phyloP scores from a whole-genome alignment of 768 basidiomycete genomes.

The Podaxis rugospora region DNA sequence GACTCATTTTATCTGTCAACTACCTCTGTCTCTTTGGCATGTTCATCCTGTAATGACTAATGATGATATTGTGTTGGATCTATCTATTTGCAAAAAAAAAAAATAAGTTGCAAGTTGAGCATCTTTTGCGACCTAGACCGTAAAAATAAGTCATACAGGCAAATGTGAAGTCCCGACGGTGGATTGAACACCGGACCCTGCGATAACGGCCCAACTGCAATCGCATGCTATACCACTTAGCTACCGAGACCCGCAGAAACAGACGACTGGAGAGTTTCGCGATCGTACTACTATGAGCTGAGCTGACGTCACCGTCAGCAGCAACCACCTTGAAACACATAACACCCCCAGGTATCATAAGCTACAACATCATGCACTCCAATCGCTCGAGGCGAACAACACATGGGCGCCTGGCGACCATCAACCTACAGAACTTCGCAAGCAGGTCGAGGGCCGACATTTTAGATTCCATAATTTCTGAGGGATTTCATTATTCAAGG shows the following conservation, averaged over 20 bases:
- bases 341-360: not conserved
- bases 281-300: not conserved
- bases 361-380: not conserved
- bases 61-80: not conserved
- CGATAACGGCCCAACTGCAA: conserved; percentile 13
- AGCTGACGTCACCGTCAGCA: too few relatives aligned
- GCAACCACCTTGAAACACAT: not conserved
- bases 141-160: not conserved
- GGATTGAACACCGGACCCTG: conserved; percentile 15
- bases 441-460: conserved; percentile 12
- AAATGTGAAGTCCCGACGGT: conserved; percentile 11
- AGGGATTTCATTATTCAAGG: conserved; percentile 38
- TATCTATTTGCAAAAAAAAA: not conserved
- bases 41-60: conserved; percentile 2
- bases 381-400: not conserved
- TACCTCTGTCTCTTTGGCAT: not conserved
- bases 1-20: not conserved
- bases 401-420: not conserved
- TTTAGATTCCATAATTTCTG: conserved; percentile 18
- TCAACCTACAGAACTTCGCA: not conserved
- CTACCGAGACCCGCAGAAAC: conserved; percentile 10
- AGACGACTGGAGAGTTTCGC: not conserved
- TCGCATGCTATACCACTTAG: conserved; percentile 19
- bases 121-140: too few relatives aligned
- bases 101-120: not conserved